These are phyloP conservation scores for Blastosporella zonata DNA, from an alignment of 1,284 basidiomycete species.

Conservation along the genomic window DNA sequence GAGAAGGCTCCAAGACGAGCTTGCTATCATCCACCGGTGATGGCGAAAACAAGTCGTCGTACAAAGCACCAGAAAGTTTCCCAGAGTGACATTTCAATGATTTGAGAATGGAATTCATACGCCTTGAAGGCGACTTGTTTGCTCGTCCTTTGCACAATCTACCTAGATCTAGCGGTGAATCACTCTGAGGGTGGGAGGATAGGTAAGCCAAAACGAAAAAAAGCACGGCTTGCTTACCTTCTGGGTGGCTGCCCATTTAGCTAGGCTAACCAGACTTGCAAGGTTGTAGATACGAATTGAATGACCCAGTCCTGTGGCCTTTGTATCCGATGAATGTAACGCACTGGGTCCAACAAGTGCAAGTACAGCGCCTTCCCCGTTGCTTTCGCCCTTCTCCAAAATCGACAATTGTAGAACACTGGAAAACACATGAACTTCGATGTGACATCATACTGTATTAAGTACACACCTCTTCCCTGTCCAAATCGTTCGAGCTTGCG, in stretches of 20 bases:
- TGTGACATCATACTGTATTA: background rate
- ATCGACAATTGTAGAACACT: constrained; percentile 75
- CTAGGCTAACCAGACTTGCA: constrained; percentile 65
- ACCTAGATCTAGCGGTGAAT: constrained; percentile 57
- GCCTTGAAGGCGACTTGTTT: constrained; percentile 49
- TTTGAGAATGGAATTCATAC: constrained; percentile 55
- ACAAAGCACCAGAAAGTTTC: constrained; percentile 29
- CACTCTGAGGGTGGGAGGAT: constrained; percentile 37
- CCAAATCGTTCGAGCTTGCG: constrained; percentile 64
- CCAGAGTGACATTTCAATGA: constrained; percentile 38
- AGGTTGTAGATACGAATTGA: constrained; percentile 77
- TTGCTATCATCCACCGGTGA: constrained; percentile 12
- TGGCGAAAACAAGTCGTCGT: constrained; percentile 28
- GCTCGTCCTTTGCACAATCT: constrained; percentile 47
- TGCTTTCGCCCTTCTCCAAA: constrained; percentile 52
- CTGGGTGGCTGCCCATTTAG: constrained; percentile 65
- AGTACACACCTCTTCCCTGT: constrained; percentile 70
- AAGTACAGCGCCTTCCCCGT: constrained; percentile 67
- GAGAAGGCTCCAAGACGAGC: constrained; percentile 21
- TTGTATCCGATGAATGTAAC: constrained; percentile 30
- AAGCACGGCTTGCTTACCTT: constrained; percentile 41
- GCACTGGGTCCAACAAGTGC: constrained; percentile 61
- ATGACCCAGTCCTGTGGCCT: constrained; percentile 48
- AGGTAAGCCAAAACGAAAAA: constrained; percentile 11
- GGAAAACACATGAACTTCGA: constrained; percentile 2